Conservation (phyloP, 73 alveolate species). For the Tetrahymena borealis region DNA sequence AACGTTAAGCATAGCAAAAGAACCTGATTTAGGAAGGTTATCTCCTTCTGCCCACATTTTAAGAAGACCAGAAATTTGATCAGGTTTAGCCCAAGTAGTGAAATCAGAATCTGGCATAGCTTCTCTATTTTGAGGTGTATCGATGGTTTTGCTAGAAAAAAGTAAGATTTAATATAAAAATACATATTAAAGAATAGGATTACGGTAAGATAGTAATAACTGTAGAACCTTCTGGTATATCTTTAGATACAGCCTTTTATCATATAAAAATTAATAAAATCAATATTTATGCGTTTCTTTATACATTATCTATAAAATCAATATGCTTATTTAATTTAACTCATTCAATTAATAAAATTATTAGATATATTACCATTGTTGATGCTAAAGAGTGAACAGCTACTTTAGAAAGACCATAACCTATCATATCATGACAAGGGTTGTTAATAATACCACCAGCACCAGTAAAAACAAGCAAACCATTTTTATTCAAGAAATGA, state of each 20-base stretch:
- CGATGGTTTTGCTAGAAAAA: constrained; percentile 50
- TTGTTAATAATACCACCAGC: constrained; percentile 68
- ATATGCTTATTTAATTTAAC: no score
- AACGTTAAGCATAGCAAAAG: constrained; percentile 53
- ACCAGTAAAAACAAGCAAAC: constrained; percentile 71
- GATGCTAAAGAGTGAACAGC: constrained; percentile 73
- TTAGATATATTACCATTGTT: neutral
- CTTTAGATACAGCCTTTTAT: constrained; percentile 56
- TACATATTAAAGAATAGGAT: neutral
- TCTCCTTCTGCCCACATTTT: constrained; percentile 78
- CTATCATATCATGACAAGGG: constrained; percentile 68
- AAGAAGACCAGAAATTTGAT: constrained; percentile 65
- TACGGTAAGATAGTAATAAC: constrained; percentile 70
- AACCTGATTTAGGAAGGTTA: constrained; percentile 66
- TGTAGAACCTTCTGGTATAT: constrained; percentile 57
- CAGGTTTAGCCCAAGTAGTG: constrained; percentile 66
- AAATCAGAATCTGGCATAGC: constrained; percentile 81
- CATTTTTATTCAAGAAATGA: constrained; percentile 48
- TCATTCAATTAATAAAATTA: neutral
- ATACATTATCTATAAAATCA: no score
- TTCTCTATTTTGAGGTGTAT: constrained; percentile 66
- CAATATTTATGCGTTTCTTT: no score
- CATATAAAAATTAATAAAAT: neutral
- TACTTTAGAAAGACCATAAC: constrained; percentile 68
- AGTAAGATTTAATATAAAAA: neutral